A percentile compares a stretch with the other conserved stretches of the same genome.
Evolutionary conservation across 169 alveolate genomes (phyloP).

Genomic region (Plasmodium ovale): DNA sequence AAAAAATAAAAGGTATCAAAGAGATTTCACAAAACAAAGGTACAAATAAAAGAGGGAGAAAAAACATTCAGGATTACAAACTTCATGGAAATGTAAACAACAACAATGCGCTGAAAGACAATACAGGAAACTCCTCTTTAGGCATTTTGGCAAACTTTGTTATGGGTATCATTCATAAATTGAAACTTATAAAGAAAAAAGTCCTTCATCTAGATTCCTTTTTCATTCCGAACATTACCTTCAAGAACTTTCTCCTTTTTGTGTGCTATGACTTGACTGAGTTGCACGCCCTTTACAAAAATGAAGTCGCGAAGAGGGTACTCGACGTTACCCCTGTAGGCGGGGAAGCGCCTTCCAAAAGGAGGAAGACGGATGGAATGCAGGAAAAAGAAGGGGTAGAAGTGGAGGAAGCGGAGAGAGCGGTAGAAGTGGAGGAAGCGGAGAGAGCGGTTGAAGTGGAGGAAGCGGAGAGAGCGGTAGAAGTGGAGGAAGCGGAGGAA

Average conservation of each 20-base stretch:
- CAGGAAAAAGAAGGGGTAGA: background rate
- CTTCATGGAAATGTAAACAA: background rate
- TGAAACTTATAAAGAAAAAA: constrained; percentile 14
- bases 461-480: constrained; percentile 5
- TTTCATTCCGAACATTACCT: constrained; percentile 29
- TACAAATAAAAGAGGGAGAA: background rate
- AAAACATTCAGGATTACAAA: background rate
- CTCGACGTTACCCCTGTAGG: background rate
- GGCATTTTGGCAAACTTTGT: constrained; percentile 22
- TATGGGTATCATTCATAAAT: constrained; percentile 22
- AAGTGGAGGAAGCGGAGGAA: constrained; percentile 6
- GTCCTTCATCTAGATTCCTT: constrained; percentile 14
- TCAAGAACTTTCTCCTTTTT: constrained; percentile 55
- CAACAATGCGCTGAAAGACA: background rate
- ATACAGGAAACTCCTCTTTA: background rate
- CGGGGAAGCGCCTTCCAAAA: background rate
- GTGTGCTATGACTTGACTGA: constrained; percentile 53
- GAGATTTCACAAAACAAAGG: background rate
- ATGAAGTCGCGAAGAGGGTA: background rate
- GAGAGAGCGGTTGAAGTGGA: background rate
- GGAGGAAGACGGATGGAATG: background rate
- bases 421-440: background rate
- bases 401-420: background rate
- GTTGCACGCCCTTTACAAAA: constrained; percentile 7
- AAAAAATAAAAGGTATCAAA: too few relatives aligned